These are phyloP conservation scores for Herpetospermum pedunculosum DNA, from an alignment of 306 rosid genomes.

Conservation along the genomic window DNA sequence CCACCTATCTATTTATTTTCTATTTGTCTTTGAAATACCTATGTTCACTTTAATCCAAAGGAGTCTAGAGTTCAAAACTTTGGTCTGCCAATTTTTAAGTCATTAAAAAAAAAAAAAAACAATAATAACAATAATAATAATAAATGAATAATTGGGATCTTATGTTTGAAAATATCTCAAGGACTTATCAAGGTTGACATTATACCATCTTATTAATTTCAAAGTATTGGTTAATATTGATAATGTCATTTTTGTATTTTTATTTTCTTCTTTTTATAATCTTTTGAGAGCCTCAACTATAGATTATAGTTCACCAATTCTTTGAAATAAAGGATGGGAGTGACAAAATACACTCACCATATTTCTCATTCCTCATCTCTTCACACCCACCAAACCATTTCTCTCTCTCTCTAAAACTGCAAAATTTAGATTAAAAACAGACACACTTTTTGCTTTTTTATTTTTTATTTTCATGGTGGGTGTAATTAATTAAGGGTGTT, in stretches of 20 bases:
- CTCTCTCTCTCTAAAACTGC: not conserved
- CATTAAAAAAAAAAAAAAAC: no score
- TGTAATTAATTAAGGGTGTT: no score
- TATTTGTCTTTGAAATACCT: no score
- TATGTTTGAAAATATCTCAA: not conserved
- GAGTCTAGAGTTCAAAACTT: no score
- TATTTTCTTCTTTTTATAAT: not conserved
- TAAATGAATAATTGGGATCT: not conserved
- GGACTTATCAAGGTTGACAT: not conserved
- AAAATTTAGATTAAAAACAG: no score
- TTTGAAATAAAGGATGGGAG: not conserved
- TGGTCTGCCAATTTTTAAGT: no score
- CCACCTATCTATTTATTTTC: no score
- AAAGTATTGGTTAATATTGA: not conserved
- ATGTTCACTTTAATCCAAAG: no score
- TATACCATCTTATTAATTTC: not conserved
- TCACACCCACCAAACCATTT: not conserved
- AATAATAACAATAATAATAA: no score
- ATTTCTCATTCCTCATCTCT: not conserved
- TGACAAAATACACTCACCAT: not conserved
- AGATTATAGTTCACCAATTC: not conserved
- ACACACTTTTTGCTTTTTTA: no score
- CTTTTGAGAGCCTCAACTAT: not conserved
- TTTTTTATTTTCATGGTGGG: no score
- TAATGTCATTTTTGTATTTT: not conserved